A percentile compares a stretch with the other conserved stretches of the same genome.
Evolutionary conservation across 2,329 filamentous ascomycete species (phyloP).

Genomic region (Xenoacremonium recifei): DNA sequence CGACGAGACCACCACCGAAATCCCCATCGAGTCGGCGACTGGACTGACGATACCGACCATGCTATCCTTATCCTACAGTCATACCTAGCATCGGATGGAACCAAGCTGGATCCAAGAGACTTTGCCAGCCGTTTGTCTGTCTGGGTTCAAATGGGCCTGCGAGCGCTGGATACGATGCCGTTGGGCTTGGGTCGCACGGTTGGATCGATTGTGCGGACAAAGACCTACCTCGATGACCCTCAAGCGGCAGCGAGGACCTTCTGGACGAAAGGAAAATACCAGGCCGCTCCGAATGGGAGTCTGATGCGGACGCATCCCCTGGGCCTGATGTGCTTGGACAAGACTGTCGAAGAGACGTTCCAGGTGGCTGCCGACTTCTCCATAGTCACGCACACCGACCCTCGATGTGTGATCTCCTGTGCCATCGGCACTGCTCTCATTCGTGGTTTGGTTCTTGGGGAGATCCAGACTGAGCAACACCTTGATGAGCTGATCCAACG

Average conservation of each 20-base stretch:
- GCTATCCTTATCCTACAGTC: conserved; percentile 48
- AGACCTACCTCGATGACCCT: conserved; percentile 39
- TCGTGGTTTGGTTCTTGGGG: conserved; percentile 43
- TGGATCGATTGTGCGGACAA: conserved; percentile 39
- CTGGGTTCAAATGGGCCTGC: conserved; percentile 48
- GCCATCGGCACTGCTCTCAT: conserved; percentile 46
- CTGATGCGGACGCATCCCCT: conserved; percentile 53
- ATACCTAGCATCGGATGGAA: conserved; percentile 43
- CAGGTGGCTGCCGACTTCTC: conserved; percentile 40
- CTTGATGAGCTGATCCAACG: conserved; percentile 40
- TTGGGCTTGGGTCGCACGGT: conserved; percentile 49
- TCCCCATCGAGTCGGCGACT: conserved; percentile 40
- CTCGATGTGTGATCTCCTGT: conserved; percentile 49
- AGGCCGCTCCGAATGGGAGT: conserved; percentile 49
- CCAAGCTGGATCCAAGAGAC: conserved; percentile 34
- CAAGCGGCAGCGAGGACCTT: conserved; percentile 35
- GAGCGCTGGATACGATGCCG: conserved; percentile 44
- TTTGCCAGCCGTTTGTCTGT: conserved; percentile 44
- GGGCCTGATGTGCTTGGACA: conserved; percentile 44
- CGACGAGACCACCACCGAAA: conserved; percentile 44
- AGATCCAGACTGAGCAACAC: conserved; percentile 38
- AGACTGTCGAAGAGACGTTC: conserved; percentile 42
- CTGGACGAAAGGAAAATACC: conserved; percentile 39
- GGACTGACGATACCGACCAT: conserved; percentile 58
- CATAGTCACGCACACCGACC: conserved; percentile 49